Evolutionary conservation across 2,329 filamentous ascomycete species (phyloP), one percentile per base, ranked within the genome.

Genomic region (Talaromyces atroroseus): DNA sequence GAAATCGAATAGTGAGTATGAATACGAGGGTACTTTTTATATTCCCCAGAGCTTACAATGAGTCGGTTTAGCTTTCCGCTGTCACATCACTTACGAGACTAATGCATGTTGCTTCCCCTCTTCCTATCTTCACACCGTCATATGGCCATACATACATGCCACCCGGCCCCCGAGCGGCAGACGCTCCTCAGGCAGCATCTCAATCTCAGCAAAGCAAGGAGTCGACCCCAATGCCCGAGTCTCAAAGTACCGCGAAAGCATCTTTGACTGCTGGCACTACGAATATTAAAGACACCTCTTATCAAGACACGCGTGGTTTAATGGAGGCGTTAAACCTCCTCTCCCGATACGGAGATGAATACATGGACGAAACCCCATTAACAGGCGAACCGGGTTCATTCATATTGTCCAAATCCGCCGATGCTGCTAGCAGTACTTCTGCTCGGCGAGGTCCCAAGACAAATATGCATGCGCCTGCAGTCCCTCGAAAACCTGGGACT

Each of bases 371-470:
- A 63, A 84, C 80, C 58, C 82, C 84, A 0, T 70, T 87, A 14
- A 73, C 80, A 7, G 84, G 84, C 49, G 84, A 86, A 65, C 84
- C 84, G 0, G 84, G 84, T 29, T 78, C 78, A 4, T 85, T 87
- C 62, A 80, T 82, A 54, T 77, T 85, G 60, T 76, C 77, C 6
- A 75, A 73, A 52, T 61, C 64, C 5, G 70, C 65, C 7, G 74
- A 75, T 42, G 53, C 60, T 16, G 64, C 62, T 10, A 54, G 58
- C 34, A 49, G 60, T 32, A 44, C n/a, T 44, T 12, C n/a, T 44
- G 10, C 11, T 29, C 68, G 68, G 32, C 60, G 60, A 18, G 56
- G 59, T 52, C 52, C 53, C 24, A 58, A 58, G 18, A 38, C 54
- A 16, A 52, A 26, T 44, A 55, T 58, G 52, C 57, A 60, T 42